phyloP scores from a whole-genome alignment of 1,284 basidiomycete genomes.

The Cutaneotrichosporon cavernicola region DNA sequence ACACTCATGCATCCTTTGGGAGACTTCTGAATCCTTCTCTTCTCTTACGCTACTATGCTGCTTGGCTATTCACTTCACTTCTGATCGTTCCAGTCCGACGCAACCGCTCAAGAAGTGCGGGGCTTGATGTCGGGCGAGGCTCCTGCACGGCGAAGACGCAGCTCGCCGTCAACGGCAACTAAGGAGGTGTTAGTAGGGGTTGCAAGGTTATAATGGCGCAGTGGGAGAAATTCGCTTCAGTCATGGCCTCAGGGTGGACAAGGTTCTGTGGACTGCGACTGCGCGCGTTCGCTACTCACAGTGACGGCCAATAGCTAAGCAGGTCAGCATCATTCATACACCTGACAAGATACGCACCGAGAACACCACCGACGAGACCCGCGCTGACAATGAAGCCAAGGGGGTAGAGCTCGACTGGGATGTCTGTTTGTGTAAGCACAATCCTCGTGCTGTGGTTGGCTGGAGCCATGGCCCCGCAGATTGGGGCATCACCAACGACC shows the following conservation, averaged over 20 bases:
- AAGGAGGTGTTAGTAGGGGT: neutral
- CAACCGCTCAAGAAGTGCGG: neutral
- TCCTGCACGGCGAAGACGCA: slow-evolving; percentile 22
- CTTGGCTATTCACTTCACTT: neutral
- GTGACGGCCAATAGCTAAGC: slow-evolving; percentile 15
- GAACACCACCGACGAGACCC: slow-evolving; percentile 44
- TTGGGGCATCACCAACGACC: neutral
- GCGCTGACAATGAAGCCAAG: slow-evolving; percentile 49
- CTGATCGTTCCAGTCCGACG: neutral
- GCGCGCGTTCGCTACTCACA: slow-evolving; percentile 18
- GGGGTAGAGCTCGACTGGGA: slow-evolving; percentile 53
- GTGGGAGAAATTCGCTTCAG: neutral
- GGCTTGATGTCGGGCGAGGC: slow-evolving; percentile 2
- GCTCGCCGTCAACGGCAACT: slow-evolving; percentile 8
- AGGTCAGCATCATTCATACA: slow-evolving; percentile 16
- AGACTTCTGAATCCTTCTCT: neutral
- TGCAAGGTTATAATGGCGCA: neutral
- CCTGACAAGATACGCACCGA: slow-evolving; percentile 31
- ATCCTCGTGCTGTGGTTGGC: neutral
- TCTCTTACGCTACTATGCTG: neutral
- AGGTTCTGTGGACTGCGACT: neutral
- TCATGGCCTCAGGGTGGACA: neutral
- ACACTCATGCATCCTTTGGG: neutral
- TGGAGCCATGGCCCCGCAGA: neutral
- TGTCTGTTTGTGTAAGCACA: slow-evolving; percentile 33